Evolutionary conservation across 2,329 filamentous ascomycete genomes (phyloP).

Genomic region (Purpureocillium lavendulum): DNA sequence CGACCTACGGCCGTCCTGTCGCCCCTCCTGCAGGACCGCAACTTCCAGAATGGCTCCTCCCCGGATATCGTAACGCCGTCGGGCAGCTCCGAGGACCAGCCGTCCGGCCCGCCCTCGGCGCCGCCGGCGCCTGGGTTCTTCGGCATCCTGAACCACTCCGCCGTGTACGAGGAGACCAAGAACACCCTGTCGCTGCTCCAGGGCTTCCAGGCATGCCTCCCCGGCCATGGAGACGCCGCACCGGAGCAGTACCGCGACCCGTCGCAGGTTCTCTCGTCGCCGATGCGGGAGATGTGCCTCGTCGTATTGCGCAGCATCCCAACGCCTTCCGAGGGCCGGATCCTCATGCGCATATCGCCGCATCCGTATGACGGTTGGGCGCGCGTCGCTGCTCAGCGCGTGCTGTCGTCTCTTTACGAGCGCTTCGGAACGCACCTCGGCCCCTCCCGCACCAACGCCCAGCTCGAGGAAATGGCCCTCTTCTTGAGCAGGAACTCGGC

Average conservation of each 20-base stretch:
- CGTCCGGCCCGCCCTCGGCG: too few species aligned
- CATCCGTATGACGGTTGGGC: conserved; percentile 21
- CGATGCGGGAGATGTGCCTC: conserved; percentile 18
- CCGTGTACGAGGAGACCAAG: conserved; percentile 32
- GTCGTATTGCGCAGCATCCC: conserved; percentile 28
- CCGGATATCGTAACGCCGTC: background rate
- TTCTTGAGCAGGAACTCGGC: conserved; percentile 28
- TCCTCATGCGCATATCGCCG: background rate
- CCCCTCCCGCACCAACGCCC: conserved; percentile 11
- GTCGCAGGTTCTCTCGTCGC: background rate
- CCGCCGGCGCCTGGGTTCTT: conserved; percentile 25
- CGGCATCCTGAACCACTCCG: conserved; percentile 33
- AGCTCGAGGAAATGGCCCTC: conserved; percentile 26
- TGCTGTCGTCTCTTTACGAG: conserved; percentile 22
- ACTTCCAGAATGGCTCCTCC: too few species aligned
- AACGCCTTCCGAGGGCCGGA: background rate
- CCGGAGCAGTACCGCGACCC: background rate
- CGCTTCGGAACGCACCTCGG: conserved; percentile 20
- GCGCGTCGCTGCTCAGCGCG: conserved; percentile 15
- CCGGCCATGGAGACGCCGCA: background rate
- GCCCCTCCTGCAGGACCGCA: too few species aligned
- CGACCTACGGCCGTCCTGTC: too few species aligned
- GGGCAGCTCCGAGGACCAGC: conserved; percentile 3
- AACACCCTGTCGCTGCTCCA: conserved; percentile 25
- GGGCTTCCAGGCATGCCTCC: conserved; percentile 9